These are phyloP conservation scores for Nemania abortiva DNA, from an alignment of 2,329 filamentous ascomycete genomes.

Conservation along the genomic window DNA sequence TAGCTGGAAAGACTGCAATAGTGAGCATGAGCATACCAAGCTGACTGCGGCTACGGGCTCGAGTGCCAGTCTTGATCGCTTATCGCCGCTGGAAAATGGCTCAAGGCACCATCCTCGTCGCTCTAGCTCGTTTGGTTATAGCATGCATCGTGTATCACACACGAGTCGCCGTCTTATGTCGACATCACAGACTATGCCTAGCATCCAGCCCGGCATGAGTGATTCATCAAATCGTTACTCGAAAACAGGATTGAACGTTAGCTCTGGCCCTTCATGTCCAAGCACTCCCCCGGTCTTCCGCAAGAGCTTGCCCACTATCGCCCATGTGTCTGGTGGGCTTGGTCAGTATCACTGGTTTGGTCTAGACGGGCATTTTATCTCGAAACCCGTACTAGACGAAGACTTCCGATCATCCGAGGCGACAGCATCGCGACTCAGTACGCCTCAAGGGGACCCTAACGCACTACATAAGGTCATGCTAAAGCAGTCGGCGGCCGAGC, in stretches of 20 bases:
- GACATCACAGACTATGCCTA: slow-evolving; percentile 27
- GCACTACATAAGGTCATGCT: slow-evolving; percentile 40
- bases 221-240: neutral
- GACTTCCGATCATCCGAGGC: slow-evolving; percentile 16
- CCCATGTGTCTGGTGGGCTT: slow-evolving; percentile 38
- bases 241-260: slow-evolving; percentile 14
- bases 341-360: slow-evolving; percentile 39
- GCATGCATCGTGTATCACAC: slow-evolving; percentile 39
- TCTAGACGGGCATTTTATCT: slow-evolving; percentile 44
- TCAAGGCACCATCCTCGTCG: slow-evolving; percentile 21
- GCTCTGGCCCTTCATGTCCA: slow-evolving; percentile 21
- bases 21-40: slow-evolving; percentile 31
- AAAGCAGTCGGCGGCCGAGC: slow-evolving; percentile 43
- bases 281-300: slow-evolving; percentile 14
- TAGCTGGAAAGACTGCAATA: slow-evolving; percentile 35
- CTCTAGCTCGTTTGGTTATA: slow-evolving; percentile 44
- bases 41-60: neutral
- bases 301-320: slow-evolving; percentile 39
- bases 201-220: neutral
- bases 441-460: slow-evolving; percentile 34
- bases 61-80: neutral
- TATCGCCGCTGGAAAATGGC: neutral
- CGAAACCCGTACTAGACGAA: slow-evolving; percentile 35
- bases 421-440: slow-evolving; percentile 1
- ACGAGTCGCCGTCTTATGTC: slow-evolving; percentile 31